These are phyloP conservation scores for Pichiaceae sp. DNA, from an alignment of 1,139 yeast species.

Conservation along the genomic window DNA sequence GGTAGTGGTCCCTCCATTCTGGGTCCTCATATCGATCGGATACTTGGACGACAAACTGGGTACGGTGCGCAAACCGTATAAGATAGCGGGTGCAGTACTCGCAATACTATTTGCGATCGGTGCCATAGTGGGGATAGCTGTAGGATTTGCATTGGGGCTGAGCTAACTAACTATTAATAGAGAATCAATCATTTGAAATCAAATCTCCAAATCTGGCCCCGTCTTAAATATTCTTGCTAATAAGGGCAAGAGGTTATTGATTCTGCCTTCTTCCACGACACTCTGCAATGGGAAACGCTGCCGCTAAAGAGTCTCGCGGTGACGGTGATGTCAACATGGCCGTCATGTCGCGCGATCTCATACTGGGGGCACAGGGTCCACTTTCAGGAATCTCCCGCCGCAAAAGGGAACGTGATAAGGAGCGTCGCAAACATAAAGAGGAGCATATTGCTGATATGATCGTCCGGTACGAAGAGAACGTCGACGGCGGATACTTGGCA, in stretches of 20 bases:
- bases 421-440: slow-evolving; percentile 44
- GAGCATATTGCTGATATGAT: slow-evolving; percentile 47
- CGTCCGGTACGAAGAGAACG: slow-evolving; percentile 50
- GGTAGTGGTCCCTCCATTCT: slow-evolving; percentile 21
- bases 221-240: too few species aligned
- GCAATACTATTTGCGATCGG: slow-evolving; percentile 11
- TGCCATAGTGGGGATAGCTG: slow-evolving; percentile 15
- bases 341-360: slow-evolving; percentile 13
- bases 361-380: slow-evolving; percentile 6
- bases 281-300: slow-evolving; percentile 23
- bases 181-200: too few species aligned
- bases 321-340: slow-evolving; percentile 1
- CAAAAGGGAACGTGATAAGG: slow-evolving; percentile 23
- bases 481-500: slow-evolving; percentile 76
- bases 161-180: slow-evolving; percentile 4
- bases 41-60: slow-evolving; percentile 19
- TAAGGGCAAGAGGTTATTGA: too few species aligned
- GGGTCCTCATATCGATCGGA: slow-evolving; percentile 19
- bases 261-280: too few species aligned
- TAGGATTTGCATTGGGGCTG: slow-evolving; percentile 18
- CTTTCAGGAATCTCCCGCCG: slow-evolving; percentile 7
- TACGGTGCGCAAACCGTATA: slow-evolving; percentile 11
- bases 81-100: slow-evolving; percentile 12
- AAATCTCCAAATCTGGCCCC: not conserved
- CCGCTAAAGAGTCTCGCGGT: slow-evolving; percentile 16